These are phyloP conservation scores for Chlamydomonas urium DNA, from an alignment of 139 green algal genomes.

Conservation along the genomic window DNA sequence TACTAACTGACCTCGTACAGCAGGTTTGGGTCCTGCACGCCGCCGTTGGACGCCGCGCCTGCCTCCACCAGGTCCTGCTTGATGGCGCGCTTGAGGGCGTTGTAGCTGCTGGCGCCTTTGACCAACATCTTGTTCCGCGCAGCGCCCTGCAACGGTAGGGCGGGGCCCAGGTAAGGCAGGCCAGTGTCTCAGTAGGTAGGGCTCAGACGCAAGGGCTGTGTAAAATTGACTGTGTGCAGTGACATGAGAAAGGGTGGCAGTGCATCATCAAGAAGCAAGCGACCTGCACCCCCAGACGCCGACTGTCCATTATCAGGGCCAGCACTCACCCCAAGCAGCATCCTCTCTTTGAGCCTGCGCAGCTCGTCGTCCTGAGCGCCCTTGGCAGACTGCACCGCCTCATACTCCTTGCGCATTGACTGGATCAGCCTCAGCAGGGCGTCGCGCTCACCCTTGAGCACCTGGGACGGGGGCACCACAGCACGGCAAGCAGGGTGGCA, in stretches of 20 bases:
- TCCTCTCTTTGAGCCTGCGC: slow-evolving; percentile 60
- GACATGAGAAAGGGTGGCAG: too few species aligned
- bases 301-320: too few species aligned
- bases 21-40: slow-evolving; percentile 36
- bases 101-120: slow-evolving; percentile 78
- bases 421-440: slow-evolving; percentile 74
- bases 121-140: slow-evolving; percentile 83
- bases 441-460: slow-evolving; percentile 77
- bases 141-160: slow-evolving; percentile 46
- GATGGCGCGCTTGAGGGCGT: slow-evolving; percentile 77
- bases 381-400: slow-evolving; percentile 56
- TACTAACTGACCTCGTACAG: slow-evolving; percentile 48
- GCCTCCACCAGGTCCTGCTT: slow-evolving; percentile 75
- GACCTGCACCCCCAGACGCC: too few species aligned
- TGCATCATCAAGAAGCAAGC: too few species aligned
- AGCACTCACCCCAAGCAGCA: slow-evolving; percentile 52
- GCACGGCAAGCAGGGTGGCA: background rate
- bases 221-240: too few species aligned
- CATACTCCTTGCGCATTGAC: slow-evolving; percentile 63
- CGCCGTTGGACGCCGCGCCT: slow-evolving; percentile 16
- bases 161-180: too few species aligned
- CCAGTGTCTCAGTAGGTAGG: too few species aligned
- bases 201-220: too few species aligned
- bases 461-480: slow-evolving; percentile 21
- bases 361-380: slow-evolving; percentile 68